Evolutionary conservation across 2,329 filamentous ascomycete species (phyloP).

Genomic region (Botrytis deweyae): DNA sequence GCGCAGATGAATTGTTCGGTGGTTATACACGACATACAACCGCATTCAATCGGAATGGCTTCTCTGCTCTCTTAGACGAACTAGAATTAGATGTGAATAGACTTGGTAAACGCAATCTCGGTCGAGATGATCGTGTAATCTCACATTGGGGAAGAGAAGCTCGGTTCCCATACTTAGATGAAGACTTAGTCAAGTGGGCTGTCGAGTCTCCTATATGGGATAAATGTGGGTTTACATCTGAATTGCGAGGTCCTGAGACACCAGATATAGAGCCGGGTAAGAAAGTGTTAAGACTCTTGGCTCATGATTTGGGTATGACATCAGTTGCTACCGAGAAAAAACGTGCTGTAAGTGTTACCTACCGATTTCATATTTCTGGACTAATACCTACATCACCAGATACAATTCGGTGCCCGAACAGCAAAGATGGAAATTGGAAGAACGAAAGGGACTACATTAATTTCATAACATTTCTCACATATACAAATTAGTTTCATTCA

Average conservation of each 20-base stretch:
- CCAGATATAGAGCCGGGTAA: slow-evolving; percentile 71
- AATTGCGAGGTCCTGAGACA: slow-evolving; percentile 32
- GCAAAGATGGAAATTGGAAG: slow-evolving; percentile 76
- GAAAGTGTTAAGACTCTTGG: slow-evolving; percentile 73
- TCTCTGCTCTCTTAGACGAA: slow-evolving; percentile 72
- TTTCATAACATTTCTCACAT: slow-evolving; percentile 43
- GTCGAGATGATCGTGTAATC: slow-evolving; percentile 88
- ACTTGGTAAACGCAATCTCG: slow-evolving; percentile 90
- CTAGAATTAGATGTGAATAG: slow-evolving; percentile 81
- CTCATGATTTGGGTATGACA: slow-evolving; percentile 69
- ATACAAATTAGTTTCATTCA: background rate
- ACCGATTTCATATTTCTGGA: background rate
- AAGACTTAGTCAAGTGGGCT: slow-evolving; percentile 79
- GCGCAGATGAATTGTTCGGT: slow-evolving; percentile 94
- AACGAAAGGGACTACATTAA: slow-evolving; percentile 66
- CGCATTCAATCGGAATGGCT: slow-evolving; percentile 70
- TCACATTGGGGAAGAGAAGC: slow-evolving; percentile 86
- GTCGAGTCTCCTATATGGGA: slow-evolving; percentile 72
- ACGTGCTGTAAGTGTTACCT: slow-evolving; percentile 63
- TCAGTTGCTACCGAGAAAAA: slow-evolving; percentile 85
- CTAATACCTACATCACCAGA: slow-evolving; percentile 46
- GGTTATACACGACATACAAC: slow-evolving; percentile 84
- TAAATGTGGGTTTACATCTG: slow-evolving; percentile 77
- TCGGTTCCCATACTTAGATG: slow-evolving; percentile 88
- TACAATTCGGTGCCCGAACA: slow-evolving; percentile 79